A percentile compares a stretch with the other conserved stretches of the same genome.
phyloP scores from a whole-genome alignment of 1,139 yeast species.

The Pichia norvegensis region DNA sequence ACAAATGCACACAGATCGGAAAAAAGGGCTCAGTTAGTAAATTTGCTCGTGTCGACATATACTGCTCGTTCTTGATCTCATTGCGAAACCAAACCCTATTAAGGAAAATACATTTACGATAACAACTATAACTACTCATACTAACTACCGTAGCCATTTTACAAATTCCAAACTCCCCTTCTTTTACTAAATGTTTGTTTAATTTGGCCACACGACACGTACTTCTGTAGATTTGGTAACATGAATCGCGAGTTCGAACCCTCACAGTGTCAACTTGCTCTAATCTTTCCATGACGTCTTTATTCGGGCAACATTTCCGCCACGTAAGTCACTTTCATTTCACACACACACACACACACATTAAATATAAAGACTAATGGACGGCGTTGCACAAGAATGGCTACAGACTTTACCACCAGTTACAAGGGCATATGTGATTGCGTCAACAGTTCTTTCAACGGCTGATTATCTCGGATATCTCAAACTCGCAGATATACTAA shows the following conservation, averaged over 20 bases:
- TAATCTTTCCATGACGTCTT: not conserved
- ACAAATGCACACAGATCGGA: not conserved
- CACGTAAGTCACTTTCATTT: not conserved
- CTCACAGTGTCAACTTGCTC: not conserved
- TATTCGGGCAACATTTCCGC: not conserved
- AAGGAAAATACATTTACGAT: no score
- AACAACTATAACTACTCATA: no score
- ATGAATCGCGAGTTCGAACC: not conserved
- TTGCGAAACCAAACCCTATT: no score
- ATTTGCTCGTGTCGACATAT: not conserved
- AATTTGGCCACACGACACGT: no score
- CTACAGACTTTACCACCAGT: constrained; percentile 34
- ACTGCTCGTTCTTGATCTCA: not conserved
- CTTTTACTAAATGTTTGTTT: no score
- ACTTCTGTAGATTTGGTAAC: no score
- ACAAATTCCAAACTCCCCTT: no score
- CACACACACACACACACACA: not conserved
- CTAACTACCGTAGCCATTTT: no score
- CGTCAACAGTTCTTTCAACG: constrained; percentile 27
- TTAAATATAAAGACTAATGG: constrained; percentile 20
- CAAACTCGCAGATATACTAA: constrained; percentile 14
- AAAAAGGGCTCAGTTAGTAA: not conserved
- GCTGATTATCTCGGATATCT: constrained; percentile 29
- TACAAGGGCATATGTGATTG: constrained; percentile 29
- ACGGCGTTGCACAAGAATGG: constrained; percentile 32